Percentiles rank a stretch among this genome's conserved stretches.
Evolutionary conservation across 208 protist genomes (phyloP).

Genomic region (Leishmania aethiopica): DNA sequence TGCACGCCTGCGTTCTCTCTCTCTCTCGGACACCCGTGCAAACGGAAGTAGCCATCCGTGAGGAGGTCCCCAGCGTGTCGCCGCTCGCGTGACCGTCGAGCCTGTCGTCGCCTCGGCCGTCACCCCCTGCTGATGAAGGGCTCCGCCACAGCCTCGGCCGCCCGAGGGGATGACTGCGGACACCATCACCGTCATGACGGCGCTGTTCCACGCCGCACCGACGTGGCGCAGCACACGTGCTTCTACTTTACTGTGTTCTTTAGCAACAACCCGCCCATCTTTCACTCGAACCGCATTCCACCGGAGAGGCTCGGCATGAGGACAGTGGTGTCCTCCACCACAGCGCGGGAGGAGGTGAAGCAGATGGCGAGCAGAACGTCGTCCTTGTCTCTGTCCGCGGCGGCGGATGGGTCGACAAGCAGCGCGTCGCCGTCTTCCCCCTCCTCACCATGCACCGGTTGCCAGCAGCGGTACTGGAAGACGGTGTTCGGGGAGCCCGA

Average conservation of each 20-base stretch:
- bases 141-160: not conserved
- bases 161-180: not conserved
- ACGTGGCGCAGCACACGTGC: constrained; percentile 23
- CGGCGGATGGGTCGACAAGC: not conserved
- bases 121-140: not conserved
- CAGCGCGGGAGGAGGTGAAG: not conserved
- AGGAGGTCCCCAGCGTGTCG: not conserved
- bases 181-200: not conserved
- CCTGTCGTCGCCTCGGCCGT: not conserved
- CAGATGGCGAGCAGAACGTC: not conserved
- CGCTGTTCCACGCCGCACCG: not conserved
- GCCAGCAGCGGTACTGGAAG: constrained; percentile 21
- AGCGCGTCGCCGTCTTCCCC: not conserved
- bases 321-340: not conserved
- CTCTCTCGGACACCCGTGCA: not conserved
- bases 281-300: constrained; percentile 76
- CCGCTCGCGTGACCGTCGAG: not conserved
- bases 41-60: not conserved
- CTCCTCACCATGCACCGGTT: constrained; percentile 6
- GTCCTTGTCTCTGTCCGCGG: not conserved
- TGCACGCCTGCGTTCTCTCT: not conserved
- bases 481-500: constrained; percentile 13
- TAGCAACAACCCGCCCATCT: constrained; percentile 71
- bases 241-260: constrained; percentile 85
- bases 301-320: constrained; percentile 16